phyloP scores from a whole-genome alignment of 1,284 basidiomycete species.

The Erythrobasidium hasegawianum region DNA sequence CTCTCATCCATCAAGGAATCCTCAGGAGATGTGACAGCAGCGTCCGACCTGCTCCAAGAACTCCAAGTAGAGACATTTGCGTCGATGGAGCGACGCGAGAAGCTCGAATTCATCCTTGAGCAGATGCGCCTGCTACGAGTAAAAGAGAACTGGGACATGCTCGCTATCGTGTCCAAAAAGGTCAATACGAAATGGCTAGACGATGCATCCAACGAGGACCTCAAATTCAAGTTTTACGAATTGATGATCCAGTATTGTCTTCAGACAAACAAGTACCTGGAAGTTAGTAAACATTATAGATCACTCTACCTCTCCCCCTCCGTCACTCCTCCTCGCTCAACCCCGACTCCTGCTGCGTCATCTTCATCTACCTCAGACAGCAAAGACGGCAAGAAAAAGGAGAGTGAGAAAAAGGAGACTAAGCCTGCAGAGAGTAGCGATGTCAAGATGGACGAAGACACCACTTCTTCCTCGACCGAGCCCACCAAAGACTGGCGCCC shows the following conservation, averaged over 20 bases:
- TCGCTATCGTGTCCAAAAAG: slow-evolving; percentile 85
- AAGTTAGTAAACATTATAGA: slow-evolving; percentile 91
- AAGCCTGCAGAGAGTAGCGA: slow-evolving; percentile 33
- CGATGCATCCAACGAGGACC: slow-evolving; percentile 81
- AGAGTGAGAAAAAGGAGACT: not conserved
- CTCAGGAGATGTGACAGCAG: slow-evolving; percentile 67
- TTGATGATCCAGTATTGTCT: slow-evolving; percentile 93
- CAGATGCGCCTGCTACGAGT: slow-evolving; percentile 90
- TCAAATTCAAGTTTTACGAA: slow-evolving; percentile 93
- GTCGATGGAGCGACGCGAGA: slow-evolving; percentile 95
- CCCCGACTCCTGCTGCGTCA: not conserved
- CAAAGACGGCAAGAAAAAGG: slow-evolving; percentile 9
- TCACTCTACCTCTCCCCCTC: slow-evolving; percentile 90
- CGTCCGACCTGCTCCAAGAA: slow-evolving; percentile 78
- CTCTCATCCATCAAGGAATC: slow-evolving; percentile 79
- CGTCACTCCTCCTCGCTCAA: slow-evolving; percentile 19
- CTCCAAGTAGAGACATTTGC: slow-evolving; percentile 99
- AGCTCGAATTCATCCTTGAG: slow-evolving; percentile 96
- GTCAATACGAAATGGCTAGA: slow-evolving; percentile 92
- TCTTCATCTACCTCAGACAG: not conserved
- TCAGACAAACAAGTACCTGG: slow-evolving; percentile 78
- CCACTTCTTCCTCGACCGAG: slow-evolving; percentile 15
- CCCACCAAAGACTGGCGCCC: slow-evolving; percentile 37
- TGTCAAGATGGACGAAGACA: slow-evolving; percentile 12
- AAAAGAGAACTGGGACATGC: slow-evolving; percentile 77